A percentile compares a stretch with the other conserved stretches of the same genome.
phyloP scores from a whole-genome alignment of 2,329 filamentous ascomycete genomes.

The Akanthomyces dipterigenus region DNA sequence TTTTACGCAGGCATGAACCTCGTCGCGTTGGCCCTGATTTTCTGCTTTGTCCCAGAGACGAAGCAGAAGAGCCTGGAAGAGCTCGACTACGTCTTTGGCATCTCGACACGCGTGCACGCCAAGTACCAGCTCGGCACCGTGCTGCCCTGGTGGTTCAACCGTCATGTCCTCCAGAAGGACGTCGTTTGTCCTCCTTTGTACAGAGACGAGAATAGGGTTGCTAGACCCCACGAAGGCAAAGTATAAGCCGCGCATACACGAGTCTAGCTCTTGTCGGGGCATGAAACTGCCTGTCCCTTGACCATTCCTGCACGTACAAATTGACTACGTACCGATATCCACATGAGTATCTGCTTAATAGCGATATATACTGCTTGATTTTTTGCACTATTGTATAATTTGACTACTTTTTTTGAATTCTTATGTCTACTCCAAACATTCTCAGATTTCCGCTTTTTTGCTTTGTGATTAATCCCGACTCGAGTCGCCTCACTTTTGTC shows the following conservation, averaged over 20 bases:
- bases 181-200: constrained; percentile 3
- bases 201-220: neutral
- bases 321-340: neutral
- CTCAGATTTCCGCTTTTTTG: neutral
- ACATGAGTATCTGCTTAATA: neutral
- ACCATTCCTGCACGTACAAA: neutral
- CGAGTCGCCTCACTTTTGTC: neutral
- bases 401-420: neutral
- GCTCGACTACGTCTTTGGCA: constrained; percentile 32
- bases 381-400: neutral
- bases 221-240: neutral
- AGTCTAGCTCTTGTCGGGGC: neutral
- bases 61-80: constrained; percentile 33
- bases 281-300: neutral
- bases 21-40: constrained; percentile 55
- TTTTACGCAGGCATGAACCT: constrained; percentile 57
- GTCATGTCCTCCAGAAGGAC: constrained; percentile 18
- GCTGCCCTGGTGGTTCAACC: constrained; percentile 27
- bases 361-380: neutral
- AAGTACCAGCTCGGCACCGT: constrained; percentile 27
- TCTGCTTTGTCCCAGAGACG: constrained; percentile 52
- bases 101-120: constrained; percentile 26
- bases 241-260: neutral
- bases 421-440: neutral
- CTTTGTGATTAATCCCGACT: neutral